Evolutionary conservation across 106 monocot genomes (phyloP), one percentile per base, ranked within the genome.

Genomic region (Phalaenopsis equestris): DNA sequence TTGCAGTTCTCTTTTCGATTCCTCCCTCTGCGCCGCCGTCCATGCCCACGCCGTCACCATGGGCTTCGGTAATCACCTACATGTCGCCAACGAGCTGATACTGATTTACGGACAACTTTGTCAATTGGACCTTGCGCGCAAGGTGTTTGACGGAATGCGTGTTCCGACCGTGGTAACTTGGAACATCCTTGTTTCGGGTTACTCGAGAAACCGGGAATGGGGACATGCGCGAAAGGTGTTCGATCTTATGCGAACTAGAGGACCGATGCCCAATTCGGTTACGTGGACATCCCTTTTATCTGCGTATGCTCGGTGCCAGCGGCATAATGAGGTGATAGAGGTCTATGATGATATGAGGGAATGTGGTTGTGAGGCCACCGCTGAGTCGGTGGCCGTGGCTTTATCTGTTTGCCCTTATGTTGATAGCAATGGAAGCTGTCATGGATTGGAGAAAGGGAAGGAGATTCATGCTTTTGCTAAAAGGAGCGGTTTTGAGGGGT

Each of bases 201-300:
- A 78, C 49, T 41, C 90, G 1, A 7, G 7, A 11, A 84, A 81
- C 41, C 45, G 41, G 18, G 87, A 90, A 18, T 82, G 61, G 16
- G 73, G 70, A 7, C 47, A 46, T 1, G 87, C 90, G 5, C 8
- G 43, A 12, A 56, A 78, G 3, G 75, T 58, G 49, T 89, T 93
- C 73, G 58, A 78, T 67, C 1, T 4, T 45, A 90, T 93, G 90
- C 74, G 77, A n/a, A 47, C 16, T 0, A 56, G n/a, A 1, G 88
- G 90, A 9, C 36, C 41, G 6, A 55, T n/a, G 76, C 90, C 90
- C 9, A 86, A 82, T 73, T 36, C 82, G 1, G 90, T 93, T 4
- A 89, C 93, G 6, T 93, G 93, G 93, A 93, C 90, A 72, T 84
- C 89, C 3, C 61, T 93, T 39, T 39, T 90, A 55, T 93, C 90